These are phyloP conservation scores for Rhodotorula mucilaginosa DNA, from an alignment of 1,284 basidiomycete genomes.

Conservation along the genomic window DNA sequence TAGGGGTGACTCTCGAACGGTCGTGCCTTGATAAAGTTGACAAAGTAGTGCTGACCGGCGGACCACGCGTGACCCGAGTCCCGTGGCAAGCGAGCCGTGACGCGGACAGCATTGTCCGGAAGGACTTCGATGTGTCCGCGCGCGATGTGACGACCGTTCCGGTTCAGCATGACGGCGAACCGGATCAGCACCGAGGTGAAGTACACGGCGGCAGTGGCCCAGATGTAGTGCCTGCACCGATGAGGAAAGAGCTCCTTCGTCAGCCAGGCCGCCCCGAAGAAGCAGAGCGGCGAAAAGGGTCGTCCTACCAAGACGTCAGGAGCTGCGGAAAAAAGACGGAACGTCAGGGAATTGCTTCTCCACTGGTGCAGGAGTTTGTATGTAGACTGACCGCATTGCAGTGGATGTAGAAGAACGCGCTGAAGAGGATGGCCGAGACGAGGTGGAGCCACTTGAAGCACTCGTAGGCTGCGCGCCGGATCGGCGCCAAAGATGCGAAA, in stretches of 20 bases:
- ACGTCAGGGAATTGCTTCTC: too few species aligned
- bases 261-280: neutral
- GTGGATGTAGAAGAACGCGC: constrained; percentile 51
- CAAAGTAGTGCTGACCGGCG: constrained; percentile 54
- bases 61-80: constrained; percentile 45
- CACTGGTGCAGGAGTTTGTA: too few species aligned
- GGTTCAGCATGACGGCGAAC: constrained; percentile 47
- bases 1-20: constrained; percentile 54
- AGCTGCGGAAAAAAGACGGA: neutral
- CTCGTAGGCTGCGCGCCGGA: constrained; percentile 52
- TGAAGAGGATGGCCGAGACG: constrained; percentile 42
- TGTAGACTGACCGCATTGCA: constrained; percentile 44
- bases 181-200: constrained; percentile 46
- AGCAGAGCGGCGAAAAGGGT: constrained; percentile 40
- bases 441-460: constrained; percentile 51
- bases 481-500: constrained; percentile 48
- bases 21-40: constrained; percentile 44
- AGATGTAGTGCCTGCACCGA: constrained; percentile 49
- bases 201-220: constrained; percentile 50
- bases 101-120: constrained; percentile 47
- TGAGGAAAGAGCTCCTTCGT: neutral
- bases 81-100: constrained; percentile 38
- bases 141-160: constrained; percentile 42
- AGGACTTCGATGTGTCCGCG: constrained; percentile 47
- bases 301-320: constrained; percentile 3